Evolutionary conservation across 352 stramenopile species (phyloP).

Genomic region (Pythium phragmitis): DNA sequence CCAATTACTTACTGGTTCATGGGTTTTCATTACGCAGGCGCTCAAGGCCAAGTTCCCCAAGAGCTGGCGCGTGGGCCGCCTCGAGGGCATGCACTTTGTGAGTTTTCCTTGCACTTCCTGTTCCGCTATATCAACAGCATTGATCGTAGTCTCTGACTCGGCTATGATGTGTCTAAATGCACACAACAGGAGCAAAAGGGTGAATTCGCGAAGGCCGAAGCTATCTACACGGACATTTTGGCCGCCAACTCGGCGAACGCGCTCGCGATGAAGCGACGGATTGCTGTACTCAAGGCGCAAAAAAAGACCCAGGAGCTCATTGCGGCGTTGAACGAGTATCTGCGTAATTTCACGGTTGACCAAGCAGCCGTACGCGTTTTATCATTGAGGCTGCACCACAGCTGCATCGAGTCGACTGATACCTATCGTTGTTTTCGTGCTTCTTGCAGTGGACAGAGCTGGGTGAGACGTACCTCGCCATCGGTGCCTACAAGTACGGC

Average conservation of each 20-base stretch:
- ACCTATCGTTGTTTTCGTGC: not conserved
- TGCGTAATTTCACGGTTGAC: constrained; percentile 36
- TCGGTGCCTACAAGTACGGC: constrained; percentile 35
- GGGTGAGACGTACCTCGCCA: constrained; percentile 32
- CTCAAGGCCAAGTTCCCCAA: constrained; percentile 41
- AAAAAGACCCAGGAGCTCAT: constrained; percentile 43
- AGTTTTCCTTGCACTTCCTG: not conserved
- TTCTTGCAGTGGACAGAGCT: constrained; percentile 37
- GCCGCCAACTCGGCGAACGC: constrained; percentile 39
- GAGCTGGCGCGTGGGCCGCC: constrained; percentile 34
- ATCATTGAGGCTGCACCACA: too few relatives aligned
- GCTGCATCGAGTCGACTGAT: not conserved
- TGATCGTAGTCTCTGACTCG: not conserved
- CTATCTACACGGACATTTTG: constrained; percentile 41
- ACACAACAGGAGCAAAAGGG: constrained; percentile 31
- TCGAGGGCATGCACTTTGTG: constrained; percentile 38
- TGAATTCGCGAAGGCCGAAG: constrained; percentile 38
- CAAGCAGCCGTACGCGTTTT: constrained; percentile 20
- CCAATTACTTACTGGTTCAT: not conserved
- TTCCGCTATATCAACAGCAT: not conserved
- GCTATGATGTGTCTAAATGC: not conserved
- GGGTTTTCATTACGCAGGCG: constrained; percentile 5
- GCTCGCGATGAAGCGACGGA: constrained; percentile 40
- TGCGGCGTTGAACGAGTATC: constrained; percentile 33
- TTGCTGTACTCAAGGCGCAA: constrained; percentile 37